Base-by-base conservation (phyloP, 2,329 filamentous ascomycete genomes). In the Aspergillus neotritici region DNA sequence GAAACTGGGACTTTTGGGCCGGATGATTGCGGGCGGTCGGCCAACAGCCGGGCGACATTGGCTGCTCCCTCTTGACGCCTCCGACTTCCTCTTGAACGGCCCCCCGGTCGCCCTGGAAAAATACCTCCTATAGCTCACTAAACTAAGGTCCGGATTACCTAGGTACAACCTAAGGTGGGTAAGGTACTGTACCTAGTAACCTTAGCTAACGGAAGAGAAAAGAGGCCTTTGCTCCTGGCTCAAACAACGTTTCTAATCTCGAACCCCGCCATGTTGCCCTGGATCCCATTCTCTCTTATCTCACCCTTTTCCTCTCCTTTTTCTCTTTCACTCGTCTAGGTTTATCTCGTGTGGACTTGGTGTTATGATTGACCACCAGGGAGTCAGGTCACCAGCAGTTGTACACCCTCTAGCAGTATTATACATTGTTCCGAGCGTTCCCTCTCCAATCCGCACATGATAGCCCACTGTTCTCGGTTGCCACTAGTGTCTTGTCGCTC, bases 191-290 rank as follows among this genome's bases (percentile, higher is more conserved):
- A 25, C 21, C 21, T 25, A 25, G 21, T 25, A 25, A 33, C 41
- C 34, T 42, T 44, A 34, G 47, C 21, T 25, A 8, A 25, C 21
- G 21, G 21, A 25, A 25, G 9, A 8, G 3, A 5, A 25, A n/a
- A 13, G 35, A 44, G 49, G 49, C 51, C 47, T 48, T 53, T 56
- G 52, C 50, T 54, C 48, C 43, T 43, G 31, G 37, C 42, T 43
- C 29, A 33, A 40, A 32, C 33, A 45, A 44, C 47, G 46, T 43
- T 34, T 38, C 44, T 40, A 33, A 36, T 40, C 44, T 40, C 41
- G 35, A 47, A 48, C 51, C 52, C 49, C 52, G 49, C 53, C 41
- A 49, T 41, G 29, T 38, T 54, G 41, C 34, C 46, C 35, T 45
- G 25, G 40, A 21, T 35, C 40, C 37, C 46, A 21, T 33, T 34